phyloP scores from a whole-genome alignment of 176 grass and related monocot genomes.

The Phoenix dactylifera region DNA sequence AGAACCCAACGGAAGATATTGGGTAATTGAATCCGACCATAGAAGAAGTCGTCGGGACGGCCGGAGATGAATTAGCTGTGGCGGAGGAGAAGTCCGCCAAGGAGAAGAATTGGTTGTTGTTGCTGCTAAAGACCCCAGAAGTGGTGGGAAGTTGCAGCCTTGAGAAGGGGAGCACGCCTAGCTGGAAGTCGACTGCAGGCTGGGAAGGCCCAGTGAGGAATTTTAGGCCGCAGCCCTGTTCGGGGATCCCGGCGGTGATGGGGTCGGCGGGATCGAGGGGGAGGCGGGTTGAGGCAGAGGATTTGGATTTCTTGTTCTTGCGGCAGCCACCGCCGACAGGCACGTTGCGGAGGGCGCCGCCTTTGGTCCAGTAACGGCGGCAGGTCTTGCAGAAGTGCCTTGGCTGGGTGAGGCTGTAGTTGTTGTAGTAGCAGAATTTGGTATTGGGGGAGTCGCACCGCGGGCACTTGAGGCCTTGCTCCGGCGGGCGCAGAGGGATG shows the following conservation, averaged over 20 bases:
- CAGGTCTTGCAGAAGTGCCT: conserved; percentile 97
- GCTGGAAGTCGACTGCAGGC: no score
- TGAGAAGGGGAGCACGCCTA: no score
- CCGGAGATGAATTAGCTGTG: not conserved
- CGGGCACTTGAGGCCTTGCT: no score
- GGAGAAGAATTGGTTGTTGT: conserved; percentile 44
- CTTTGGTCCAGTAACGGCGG: conserved; percentile 94
- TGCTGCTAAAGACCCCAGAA: not conserved
- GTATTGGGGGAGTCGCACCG: no score
- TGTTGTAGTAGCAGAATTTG: no score
- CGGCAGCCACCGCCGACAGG: conserved; percentile 84
- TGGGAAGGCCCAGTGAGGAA: no score
- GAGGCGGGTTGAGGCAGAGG: conserved; percentile 20
- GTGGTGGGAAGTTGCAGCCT: no score
- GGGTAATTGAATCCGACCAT: conserved; percentile 11
- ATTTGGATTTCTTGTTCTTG: conserved; percentile 89
- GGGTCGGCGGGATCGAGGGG: not conserved
- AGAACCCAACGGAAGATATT: not conserved
- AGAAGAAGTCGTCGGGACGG: not conserved
- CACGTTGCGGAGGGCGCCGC: conserved; percentile 46
- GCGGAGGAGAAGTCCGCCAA: conserved; percentile 31
- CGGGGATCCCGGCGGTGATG: not conserved
- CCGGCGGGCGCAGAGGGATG: no score
- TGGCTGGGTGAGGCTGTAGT: conserved; percentile 12
- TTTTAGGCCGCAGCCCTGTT: no score